These are phyloP conservation scores for Russula sp. DNA, from an alignment of 768 basidiomycete species.

Conservation along the genomic window DNA sequence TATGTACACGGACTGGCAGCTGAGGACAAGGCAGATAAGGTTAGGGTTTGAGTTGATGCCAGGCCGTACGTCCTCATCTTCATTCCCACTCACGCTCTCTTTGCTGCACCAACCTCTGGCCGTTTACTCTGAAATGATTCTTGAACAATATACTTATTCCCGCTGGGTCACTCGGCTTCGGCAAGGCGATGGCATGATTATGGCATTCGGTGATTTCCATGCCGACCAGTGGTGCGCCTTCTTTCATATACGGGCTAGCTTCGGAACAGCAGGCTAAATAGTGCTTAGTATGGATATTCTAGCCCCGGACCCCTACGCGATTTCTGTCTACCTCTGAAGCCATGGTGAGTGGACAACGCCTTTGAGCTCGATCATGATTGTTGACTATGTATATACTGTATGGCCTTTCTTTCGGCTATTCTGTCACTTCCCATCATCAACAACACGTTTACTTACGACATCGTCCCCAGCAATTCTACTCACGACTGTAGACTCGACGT, in stretches of 20 bases:
- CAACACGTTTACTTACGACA: conserved; percentile 52
- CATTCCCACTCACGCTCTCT: not conserved
- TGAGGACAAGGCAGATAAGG: too few species aligned
- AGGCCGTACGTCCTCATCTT: too few species aligned
- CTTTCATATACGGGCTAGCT: conserved; percentile 12
- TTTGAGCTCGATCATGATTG: not conserved
- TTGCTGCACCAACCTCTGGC: conserved; percentile 46
- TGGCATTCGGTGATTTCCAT: conserved; percentile 93
- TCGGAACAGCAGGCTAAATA: not conserved
- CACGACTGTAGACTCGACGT: conserved; percentile 88
- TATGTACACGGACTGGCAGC: too few species aligned
- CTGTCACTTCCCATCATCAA: conserved; percentile 47
- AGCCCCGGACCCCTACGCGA: conserved; percentile 61
- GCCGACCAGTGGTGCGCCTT: conserved; percentile 89
- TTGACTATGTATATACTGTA: conserved; percentile 38
- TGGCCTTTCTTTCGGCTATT: conserved; percentile 46
- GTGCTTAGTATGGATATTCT: conserved; percentile 69
- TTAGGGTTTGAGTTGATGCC: too few species aligned
- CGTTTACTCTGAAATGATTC: conserved; percentile 82
- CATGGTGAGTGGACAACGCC: conserved; percentile 44
- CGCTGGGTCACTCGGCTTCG: conserved; percentile 74
- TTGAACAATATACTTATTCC: conserved; percentile 70
- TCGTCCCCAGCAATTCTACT: conserved; percentile 90
- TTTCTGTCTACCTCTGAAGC: conserved; percentile 75
- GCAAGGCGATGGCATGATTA: conserved; percentile 58